A percentile compares a stretch with the other conserved stretches of the same genome.
Conservation (phyloP, 768 basidiomycete species). For the Russula olivacea region DNA sequence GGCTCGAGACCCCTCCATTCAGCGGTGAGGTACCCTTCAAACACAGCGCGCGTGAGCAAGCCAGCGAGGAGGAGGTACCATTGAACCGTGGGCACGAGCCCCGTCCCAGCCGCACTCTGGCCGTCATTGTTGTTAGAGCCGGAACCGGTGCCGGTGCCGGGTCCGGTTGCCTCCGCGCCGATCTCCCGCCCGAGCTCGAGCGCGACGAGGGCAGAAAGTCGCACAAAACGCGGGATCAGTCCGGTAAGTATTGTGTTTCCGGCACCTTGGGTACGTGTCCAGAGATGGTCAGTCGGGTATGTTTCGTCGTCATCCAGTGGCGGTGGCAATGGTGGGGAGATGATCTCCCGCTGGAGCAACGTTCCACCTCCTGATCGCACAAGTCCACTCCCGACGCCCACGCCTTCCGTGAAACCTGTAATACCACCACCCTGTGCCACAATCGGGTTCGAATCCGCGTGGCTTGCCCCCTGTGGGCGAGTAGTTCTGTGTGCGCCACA, state of each 20-base stretch:
- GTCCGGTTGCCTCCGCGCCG: conserved; percentile 28
- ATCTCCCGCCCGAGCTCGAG: conserved; percentile 71
- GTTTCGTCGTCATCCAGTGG: background rate
- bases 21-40: conserved; percentile 79
- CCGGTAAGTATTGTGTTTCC: conserved; percentile 62
- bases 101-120: conserved; percentile 24
- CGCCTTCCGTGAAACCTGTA: conserved; percentile 70
- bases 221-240: conserved; percentile 64
- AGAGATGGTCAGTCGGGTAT: conserved; percentile 1
- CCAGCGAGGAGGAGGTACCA: conserved; percentile 81
- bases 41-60: conserved; percentile 71
- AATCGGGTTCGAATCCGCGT: conserved; percentile 16
- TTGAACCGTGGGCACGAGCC: conserved; percentile 60
- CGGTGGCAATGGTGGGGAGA: background rate
- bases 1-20: conserved; percentile 73
- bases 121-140: background rate
- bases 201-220: conserved; percentile 72
- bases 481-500: conserved; percentile 27
- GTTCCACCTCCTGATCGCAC: conserved; percentile 54
- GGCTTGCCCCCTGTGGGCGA: conserved; percentile 15
- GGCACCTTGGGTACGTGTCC: conserved; percentile 34
- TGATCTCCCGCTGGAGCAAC: conserved; percentile 46
- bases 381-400: conserved; percentile 67
- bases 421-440: conserved; percentile 44
- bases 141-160: background rate